Evolutionary conservation across 345 rosid species (phyloP).

Genomic region (Gossypium herbaceum): DNA sequence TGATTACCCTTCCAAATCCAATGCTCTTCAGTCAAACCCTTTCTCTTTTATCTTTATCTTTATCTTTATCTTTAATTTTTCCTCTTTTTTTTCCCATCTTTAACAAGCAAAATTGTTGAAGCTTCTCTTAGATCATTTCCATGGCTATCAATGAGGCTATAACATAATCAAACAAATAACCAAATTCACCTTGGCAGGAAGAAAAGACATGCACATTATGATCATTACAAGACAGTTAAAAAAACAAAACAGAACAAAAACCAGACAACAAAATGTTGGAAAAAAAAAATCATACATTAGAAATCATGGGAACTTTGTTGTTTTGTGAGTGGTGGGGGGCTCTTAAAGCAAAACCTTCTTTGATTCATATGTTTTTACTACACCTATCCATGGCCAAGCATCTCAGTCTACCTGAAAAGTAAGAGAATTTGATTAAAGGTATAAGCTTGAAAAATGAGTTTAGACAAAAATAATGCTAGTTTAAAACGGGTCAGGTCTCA

Average conservation of each 20-base stretch:
- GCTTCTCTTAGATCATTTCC: background rate
- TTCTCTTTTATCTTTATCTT: background rate
- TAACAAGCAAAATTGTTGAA: background rate
- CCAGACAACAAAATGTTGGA: background rate
- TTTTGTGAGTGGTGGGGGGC: conserved; percentile 7
- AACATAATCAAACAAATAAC: background rate
- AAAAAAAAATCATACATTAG: background rate
- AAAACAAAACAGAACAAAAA: background rate
- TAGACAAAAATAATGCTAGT: too few species aligned
- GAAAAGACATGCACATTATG: background rate
- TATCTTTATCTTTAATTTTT: background rate
- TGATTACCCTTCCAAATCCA: background rate
- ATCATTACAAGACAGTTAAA: background rate
- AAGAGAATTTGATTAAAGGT: too few species aligned
- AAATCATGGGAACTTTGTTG: background rate
- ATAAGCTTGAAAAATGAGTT: too few species aligned
- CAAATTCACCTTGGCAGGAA: background rate
- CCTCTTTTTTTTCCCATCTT: background rate
- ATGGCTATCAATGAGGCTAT: background rate
- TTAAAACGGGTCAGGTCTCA: too few species aligned
- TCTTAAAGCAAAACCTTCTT: background rate
- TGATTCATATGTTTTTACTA: background rate
- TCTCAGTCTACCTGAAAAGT: too few species aligned
- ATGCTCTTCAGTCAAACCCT: conserved; percentile 1
- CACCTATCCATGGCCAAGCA: too few species aligned